Evolutionary conservation across 2,329 filamentous ascomycete genomes (phyloP).

Genomic region (Graphiopsis chlorocephala): DNA sequence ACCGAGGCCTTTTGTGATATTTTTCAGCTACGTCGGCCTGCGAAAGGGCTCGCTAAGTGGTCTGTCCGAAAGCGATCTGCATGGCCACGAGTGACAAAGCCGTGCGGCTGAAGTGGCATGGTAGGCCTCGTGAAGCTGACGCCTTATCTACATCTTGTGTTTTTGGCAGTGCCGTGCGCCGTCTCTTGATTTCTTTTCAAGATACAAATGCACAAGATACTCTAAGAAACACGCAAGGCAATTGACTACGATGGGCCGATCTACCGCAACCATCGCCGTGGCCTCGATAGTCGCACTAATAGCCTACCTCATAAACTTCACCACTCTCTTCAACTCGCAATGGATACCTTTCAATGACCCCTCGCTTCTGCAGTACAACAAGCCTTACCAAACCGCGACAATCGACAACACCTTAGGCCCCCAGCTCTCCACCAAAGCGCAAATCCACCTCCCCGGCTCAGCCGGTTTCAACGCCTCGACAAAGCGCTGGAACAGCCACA

Average conservation of each 20-base stretch:
- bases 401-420: background rate
- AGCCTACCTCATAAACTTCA: background rate
- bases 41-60: background rate
- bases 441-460: background rate
- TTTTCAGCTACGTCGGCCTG: background rate
- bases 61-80: background rate
- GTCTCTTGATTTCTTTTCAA: background rate
- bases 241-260: background rate
- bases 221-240: background rate
- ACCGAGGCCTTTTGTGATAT: background rate
- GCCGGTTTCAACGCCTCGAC: background rate
- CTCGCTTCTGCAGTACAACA: background rate
- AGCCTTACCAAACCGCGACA: background rate
- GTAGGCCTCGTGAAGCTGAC: background rate
- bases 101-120: background rate
- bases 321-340: background rate
- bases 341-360: background rate
- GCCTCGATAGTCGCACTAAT: background rate
- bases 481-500: background rate
- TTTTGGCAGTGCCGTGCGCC: background rate
- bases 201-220: background rate
- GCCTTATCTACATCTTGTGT: background rate
- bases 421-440: background rate
- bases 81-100: background rate
- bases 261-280: background rate